Evolutionary conservation across 352 stramenopile species (phyloP).

Genomic region (Peronospora tabacina): DNA sequence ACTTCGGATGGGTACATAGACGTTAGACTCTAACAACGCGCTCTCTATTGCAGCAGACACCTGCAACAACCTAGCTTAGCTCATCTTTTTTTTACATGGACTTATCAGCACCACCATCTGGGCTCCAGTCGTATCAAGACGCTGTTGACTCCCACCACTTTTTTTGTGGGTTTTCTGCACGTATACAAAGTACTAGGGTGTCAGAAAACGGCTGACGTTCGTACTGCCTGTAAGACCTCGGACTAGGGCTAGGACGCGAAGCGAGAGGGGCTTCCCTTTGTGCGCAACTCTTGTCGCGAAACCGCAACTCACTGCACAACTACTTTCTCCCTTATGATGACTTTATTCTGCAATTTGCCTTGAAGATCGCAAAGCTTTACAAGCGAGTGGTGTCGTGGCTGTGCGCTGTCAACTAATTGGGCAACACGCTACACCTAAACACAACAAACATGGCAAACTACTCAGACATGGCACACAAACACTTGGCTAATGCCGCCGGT

Average conservation of each 20-base stretch:
- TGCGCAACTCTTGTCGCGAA: conserved; percentile 10
- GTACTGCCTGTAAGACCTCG: conserved; percentile 20
- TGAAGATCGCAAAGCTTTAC: conserved; percentile 31
- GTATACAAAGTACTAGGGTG: conserved; percentile 12
- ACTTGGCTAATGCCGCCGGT: conserved; percentile 25
- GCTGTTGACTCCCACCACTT: conserved; percentile 8
- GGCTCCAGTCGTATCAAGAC: conserved; percentile 3
- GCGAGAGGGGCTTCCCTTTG: conserved; percentile 15
- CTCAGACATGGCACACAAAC: conserved; percentile 30
- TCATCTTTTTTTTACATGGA: neutral
- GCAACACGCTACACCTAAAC: conserved; percentile 3
- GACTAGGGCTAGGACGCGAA: conserved; percentile 9
- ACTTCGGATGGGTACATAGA: conserved; percentile 22
- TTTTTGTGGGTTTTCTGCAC: conserved; percentile 6
- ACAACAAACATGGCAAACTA: conserved; percentile 26
- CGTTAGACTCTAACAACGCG: conserved; percentile 1
- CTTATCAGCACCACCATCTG: conserved; percentile 3
- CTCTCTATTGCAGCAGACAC: conserved; percentile 10
- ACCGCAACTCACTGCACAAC: conserved; percentile 20
- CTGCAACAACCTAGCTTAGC: neutral
- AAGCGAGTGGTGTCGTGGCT: neutral
- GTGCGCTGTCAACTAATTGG: conserved; percentile 11
- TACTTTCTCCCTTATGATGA: conserved; percentile 15
- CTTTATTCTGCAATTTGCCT: conserved; percentile 43
- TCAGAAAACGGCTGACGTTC: conserved; percentile 17